These are phyloP conservation scores for Tuber brumale DNA, from an alignment of 495 filamentous ascomycete species.

Conservation along the genomic window DNA sequence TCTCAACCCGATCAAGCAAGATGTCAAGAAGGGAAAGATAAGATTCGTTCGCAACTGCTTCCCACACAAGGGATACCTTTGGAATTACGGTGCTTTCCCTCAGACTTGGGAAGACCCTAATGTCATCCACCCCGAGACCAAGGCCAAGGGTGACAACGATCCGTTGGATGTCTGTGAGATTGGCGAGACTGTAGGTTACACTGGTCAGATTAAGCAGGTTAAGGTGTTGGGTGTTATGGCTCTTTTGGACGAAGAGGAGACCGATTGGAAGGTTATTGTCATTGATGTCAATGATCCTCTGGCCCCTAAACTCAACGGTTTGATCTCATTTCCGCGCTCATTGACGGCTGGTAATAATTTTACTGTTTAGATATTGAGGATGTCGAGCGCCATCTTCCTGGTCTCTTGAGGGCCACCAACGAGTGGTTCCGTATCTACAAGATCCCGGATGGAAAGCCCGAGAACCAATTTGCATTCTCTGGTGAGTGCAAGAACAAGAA, in stretches of 20 bases:
- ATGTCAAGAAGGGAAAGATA: constrained; percentile 84
- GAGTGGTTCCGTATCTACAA: constrained; percentile 99
- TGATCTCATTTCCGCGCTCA: not conserved
- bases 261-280: constrained; percentile 99
- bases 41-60: constrained; percentile 99
- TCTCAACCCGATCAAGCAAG: constrained; percentile 95
- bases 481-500: constrained; percentile 99
- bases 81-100: constrained; percentile 99
- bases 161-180: constrained; percentile 99
- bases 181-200: constrained; percentile 90
- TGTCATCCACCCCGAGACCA: constrained; percentile 91
- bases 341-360: not conserved
- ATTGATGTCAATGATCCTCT: constrained; percentile 97
- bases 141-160: constrained; percentile 99
- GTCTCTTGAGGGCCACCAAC: constrained; percentile 92
- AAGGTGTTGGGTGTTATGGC: constrained; percentile 99
- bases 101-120: constrained; percentile 99
- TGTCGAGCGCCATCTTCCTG: constrained; percentile 96
- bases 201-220: constrained; percentile 97
- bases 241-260: constrained; percentile 97
- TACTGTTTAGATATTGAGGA: constrained; percentile 75
- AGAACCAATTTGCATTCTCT: constrained; percentile 99
- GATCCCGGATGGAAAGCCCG: constrained; percentile 99
- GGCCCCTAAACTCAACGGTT: constrained; percentile 77
- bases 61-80: constrained; percentile 99